phyloP scores from a whole-genome alignment of 495 filamentous ascomycete genomes.

The Xylaria sp. region DNA sequence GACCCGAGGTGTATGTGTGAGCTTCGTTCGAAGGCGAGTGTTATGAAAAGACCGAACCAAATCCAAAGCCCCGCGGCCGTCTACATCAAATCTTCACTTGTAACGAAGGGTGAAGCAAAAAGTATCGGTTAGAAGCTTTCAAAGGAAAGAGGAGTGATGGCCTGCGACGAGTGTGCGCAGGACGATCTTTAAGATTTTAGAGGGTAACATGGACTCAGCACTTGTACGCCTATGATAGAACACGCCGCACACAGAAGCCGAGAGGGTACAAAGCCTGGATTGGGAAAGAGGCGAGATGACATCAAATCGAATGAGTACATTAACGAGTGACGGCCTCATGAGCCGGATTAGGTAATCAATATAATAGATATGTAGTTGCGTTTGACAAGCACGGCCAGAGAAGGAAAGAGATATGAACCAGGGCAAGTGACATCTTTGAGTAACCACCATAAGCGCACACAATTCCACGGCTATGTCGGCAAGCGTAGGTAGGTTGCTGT shows the following conservation, averaged over 20 bases:
- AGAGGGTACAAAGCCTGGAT: background rate
- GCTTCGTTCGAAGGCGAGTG: conserved; percentile 1
- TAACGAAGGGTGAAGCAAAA: conserved; percentile 17
- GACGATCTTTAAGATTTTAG: conserved; percentile 18
- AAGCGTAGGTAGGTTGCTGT: background rate
- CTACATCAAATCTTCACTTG: conserved; percentile 6
- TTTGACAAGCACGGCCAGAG: conserved; percentile 12
- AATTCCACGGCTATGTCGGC: background rate
- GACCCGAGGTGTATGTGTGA: conserved; percentile 6
- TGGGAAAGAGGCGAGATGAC: background rate
- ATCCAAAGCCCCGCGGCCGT: background rate
- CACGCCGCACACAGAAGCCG: background rate
- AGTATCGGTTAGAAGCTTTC: background rate
- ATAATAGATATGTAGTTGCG: background rate
- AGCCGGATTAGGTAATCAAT: background rate
- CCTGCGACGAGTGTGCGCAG: conserved; percentile 15
- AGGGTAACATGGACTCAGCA: conserved; percentile 15
- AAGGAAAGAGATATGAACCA: conserved; percentile 7
- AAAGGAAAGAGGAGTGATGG: background rate
- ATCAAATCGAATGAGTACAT: background rate
- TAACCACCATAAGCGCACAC: background rate
- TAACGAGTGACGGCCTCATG: conserved; percentile 9
- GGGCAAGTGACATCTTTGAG: background rate
- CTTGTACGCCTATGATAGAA: background rate
- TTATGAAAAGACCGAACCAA: background rate